A percentile compares a stretch with the other conserved stretches of the same genome.
Conservation (phyloP, 1,284 basidiomycete genomes). For the Pholiota adiposa region DNA sequence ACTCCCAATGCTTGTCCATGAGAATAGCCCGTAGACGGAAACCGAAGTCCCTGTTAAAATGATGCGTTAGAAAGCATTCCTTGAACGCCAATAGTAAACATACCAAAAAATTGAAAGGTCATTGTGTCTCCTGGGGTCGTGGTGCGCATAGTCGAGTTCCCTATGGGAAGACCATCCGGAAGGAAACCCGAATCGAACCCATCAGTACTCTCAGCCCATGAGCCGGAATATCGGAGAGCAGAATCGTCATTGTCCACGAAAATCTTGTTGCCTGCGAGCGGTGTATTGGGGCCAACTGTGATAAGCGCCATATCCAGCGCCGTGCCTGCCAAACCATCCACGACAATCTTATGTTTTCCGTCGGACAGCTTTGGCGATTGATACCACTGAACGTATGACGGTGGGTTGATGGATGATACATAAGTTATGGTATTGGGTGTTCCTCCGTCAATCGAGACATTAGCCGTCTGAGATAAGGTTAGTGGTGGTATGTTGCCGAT, state of each 20-base stretch:
- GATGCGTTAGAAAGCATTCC: background rate
- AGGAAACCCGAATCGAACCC: conserved; percentile 18
- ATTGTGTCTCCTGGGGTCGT: conserved; percentile 23
- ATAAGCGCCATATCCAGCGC: conserved; percentile 28
- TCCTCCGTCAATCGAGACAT: conserved; percentile 22
- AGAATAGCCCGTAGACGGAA: conserved; percentile 11
- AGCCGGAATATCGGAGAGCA: conserved; percentile 22
- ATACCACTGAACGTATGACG: conserved; percentile 28
- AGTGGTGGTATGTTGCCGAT: conserved; percentile 19
- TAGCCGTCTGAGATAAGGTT: conserved; percentile 12
- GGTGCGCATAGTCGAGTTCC: conserved; percentile 25
- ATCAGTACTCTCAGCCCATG: conserved; percentile 20
- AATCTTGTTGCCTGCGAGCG: conserved; percentile 21
- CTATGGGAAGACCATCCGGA: conserved; percentile 23
- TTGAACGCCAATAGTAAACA: background rate
- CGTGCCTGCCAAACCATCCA: conserved; percentile 24
- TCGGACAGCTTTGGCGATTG: conserved; percentile 27
- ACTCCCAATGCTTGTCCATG: background rate
- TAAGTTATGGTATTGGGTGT: conserved; percentile 13
- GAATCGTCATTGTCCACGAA: conserved; percentile 27
- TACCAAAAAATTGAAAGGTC: conserved; percentile 24
- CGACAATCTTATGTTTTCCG: conserved; percentile 23
- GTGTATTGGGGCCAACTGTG: conserved; percentile 24
- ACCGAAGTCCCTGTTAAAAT: conserved; percentile 14
- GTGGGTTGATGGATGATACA: conserved; percentile 9